These are phyloP conservation scores for Amylocarpus encephaloides DNA, from an alignment of 2,329 filamentous ascomycete species.

Conservation along the genomic window DNA sequence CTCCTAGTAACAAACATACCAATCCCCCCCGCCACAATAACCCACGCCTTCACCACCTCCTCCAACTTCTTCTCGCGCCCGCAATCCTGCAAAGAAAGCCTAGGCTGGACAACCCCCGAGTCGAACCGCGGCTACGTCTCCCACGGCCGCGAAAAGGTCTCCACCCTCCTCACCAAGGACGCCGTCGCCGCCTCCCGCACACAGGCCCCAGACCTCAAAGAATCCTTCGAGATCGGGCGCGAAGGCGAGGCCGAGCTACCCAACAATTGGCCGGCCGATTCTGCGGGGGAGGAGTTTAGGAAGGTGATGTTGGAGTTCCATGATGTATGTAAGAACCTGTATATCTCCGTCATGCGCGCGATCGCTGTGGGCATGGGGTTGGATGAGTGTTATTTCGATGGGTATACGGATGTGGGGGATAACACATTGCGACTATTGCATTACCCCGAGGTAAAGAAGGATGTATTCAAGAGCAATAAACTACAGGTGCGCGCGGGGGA, in stretches of 20 bases:
- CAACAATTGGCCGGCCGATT: conserved; percentile 68
- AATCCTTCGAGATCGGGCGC: conserved; percentile 58
- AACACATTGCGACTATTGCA: conserved; percentile 57
- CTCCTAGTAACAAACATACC: conserved; percentile 61
- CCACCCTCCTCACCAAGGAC: conserved; percentile 15
- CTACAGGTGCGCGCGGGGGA: conserved; percentile 42
- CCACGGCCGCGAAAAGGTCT: conserved; percentile 26
- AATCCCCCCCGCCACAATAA: conserved; percentile 53
- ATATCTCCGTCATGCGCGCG: conserved; percentile 74
- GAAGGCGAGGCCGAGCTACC: conserved; percentile 54
- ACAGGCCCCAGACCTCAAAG: conserved; percentile 56
- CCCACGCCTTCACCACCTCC: conserved; percentile 59
- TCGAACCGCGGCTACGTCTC: conserved; percentile 70
- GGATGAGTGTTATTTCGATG: conserved; percentile 67
- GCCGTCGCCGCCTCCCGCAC: conserved; percentile 45
- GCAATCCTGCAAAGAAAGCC: conserved; percentile 52
- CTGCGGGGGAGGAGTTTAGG: conserved; percentile 56
- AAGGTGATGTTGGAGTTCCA: conserved; percentile 70
- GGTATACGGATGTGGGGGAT: conserved; percentile 59
- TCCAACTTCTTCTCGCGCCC: conserved; percentile 62
- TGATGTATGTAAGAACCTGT: conserved; percentile 64
- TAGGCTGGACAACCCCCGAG: conserved; percentile 66
- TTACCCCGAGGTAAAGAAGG: conserved; percentile 44
- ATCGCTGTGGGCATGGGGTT: conserved; percentile 78
- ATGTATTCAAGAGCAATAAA: conserved; percentile 45